phyloP scores from a whole-genome alignment of 345 rosid species.

The Anastatica hierochuntica region DNA sequence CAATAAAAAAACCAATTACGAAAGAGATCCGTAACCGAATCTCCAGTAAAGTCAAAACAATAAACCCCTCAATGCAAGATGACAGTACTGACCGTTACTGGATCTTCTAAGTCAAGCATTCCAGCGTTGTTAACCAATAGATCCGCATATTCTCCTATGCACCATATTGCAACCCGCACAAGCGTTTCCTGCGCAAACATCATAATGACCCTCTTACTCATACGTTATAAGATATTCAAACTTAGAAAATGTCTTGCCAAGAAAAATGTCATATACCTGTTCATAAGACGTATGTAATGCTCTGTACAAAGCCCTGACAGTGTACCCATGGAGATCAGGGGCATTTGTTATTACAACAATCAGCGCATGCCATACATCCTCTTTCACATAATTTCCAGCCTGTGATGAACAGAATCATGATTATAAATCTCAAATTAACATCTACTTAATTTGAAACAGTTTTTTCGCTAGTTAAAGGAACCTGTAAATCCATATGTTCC shows the following conservation, averaged over 20 bases:
- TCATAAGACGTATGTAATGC: conserved; percentile 63
- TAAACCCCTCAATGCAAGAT: conserved; percentile 9
- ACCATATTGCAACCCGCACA: conserved; percentile 90
- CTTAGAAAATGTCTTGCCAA: conserved; percentile 6
- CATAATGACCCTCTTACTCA: conserved; percentile 12
- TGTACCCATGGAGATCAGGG: conserved; percentile 89
- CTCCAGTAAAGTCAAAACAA: too few species aligned
- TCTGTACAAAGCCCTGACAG: conserved; percentile 78
- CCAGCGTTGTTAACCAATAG: conserved; percentile 75
- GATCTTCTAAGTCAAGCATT: conserved; percentile 75
- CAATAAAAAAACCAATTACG: too few species aligned
- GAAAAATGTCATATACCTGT: conserved; percentile 43
- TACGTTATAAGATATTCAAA: conserved; percentile 18
- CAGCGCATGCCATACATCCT: conserved; percentile 91
- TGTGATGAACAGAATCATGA: conserved; percentile 32
- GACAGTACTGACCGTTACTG: conserved; percentile 64
- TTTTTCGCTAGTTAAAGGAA: too few species aligned
- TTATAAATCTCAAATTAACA: conserved; percentile 20
- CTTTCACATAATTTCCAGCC: conserved; percentile 96
- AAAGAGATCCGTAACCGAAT: too few species aligned
- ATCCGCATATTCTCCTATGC: conserved; percentile 97
- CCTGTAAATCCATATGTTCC: neutral
- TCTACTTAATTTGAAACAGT: neutral
- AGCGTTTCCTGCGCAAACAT: conserved; percentile 62
- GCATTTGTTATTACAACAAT: conserved; percentile 90